Base-by-base conservation (phyloP, 441 rosid species). In the Gossypium lobatum region DNA sequence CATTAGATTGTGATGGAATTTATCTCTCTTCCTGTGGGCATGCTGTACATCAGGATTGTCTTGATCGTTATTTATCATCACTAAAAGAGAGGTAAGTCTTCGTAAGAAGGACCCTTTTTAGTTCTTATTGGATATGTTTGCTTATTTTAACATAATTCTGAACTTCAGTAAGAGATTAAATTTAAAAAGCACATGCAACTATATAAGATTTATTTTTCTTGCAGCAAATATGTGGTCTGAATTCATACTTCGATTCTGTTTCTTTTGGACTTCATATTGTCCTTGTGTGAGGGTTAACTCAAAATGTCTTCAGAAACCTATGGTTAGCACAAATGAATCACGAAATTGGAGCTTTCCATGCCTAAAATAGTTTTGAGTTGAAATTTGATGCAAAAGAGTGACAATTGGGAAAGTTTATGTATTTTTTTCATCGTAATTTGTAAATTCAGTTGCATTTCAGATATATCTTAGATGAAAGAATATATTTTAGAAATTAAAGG, bases 21-120 rank as follows among this genome's bases (percentile, higher is more conserved):
- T 80, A 85, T 87, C 86, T 93, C 71, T 93, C 95, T 42, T 91
- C 99, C 67, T 96, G 99, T 83, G 97, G 99, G 67, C 98, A 96
- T 89, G 89, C 97, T 9, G 98, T 93, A 78, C 99, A 96, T 86
- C 97, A 93, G 80, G 85, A 79, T 70, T 96, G 99, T 79, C 95
- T 91, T 54, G 92, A 92, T 75, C 95, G 95, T 53, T 96, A 96
- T 82, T 77, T 96, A 55, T 84, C 82, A 13, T 96, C 98, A n/a
- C 77, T 96, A 84, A 89, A 73, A 87, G 99, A 96, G 73, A 93
- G 99, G 99, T 83, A 77, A 83, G 85, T 82, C 72, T 68, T 62
- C 63, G 45, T 6, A 18, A 14, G 16, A 55, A 53, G 25, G 26
- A 16, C n/a, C 3, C 9, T 2, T 37, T 39, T 0, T 62, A 37